Evolutionary conservation across 345 rosid genomes (phyloP).

Genomic region (Acer negundo): DNA sequence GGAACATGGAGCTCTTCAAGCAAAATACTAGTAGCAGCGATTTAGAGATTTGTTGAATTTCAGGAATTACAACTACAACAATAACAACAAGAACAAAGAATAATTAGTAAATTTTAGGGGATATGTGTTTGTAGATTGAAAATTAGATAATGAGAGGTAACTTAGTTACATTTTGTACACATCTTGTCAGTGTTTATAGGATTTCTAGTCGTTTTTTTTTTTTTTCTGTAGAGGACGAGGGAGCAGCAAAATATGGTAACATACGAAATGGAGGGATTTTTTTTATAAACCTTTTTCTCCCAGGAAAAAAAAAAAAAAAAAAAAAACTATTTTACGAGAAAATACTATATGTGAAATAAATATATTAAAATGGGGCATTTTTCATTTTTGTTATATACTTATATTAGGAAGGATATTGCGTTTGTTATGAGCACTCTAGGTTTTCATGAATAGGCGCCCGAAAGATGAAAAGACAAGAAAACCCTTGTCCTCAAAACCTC

Average conservation of each 20-base stretch:
- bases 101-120: not conserved
- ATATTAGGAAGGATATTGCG: not conserved
- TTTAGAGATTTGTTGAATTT: constrained; percentile 16
- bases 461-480: not conserved
- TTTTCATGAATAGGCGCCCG: not conserved
- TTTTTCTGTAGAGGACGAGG: not conserved
- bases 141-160: not conserved
- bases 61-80: not conserved
- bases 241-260: not conserved
- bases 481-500: not conserved
- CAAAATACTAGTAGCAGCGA: constrained; percentile 14
- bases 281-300: not conserved
- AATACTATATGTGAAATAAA: not conserved
- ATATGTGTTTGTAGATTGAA: not conserved
- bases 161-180: constrained; percentile 2
- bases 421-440: not conserved
- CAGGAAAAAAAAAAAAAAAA: too few species aligned
- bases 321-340: not conserved
- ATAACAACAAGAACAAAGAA: not conserved
- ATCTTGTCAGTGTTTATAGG: not conserved
- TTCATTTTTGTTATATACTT: too few species aligned
- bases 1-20: constrained; percentile 19
- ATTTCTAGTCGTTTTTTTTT: not conserved
- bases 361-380: not conserved
- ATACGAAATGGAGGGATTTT: constrained; percentile 17